Evolutionary conservation across 176 grass and related monocot genomes (phyloP), one percentile per base, ranked within the genome.

Genomic region (Eragrostis curvula): DNA sequence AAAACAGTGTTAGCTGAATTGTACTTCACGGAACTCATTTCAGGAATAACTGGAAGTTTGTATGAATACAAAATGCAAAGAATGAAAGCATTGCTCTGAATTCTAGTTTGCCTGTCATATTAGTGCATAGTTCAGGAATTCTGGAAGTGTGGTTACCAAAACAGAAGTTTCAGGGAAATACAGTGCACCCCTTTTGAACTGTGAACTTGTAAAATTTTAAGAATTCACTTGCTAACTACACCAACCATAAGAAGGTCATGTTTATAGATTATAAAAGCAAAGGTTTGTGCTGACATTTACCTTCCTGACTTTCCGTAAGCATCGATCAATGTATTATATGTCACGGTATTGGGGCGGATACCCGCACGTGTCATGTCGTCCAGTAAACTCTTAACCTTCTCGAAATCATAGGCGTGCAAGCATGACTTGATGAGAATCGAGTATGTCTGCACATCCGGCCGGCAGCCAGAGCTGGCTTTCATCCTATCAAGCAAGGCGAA

Each of bases 341-440:
- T 98, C 11, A 98, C 89, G 0, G 73, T 93, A 46, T 95, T 98
- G 3, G 96, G 92, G 13, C 13, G 86, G 46, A 95, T 87, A 73
- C 89, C 76, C 7, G 9, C 66, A 0, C 5, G 83, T 16, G 24
- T 63, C 96, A 95, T 98, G 59, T 98, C 96, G 16, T 49, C 77
- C 71, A 98, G 39, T 85, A 98, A 86, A 11, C 39, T 39, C 79
- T 85, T 71, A 27, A 93, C 92, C 78, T 77, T 93, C 78, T 95
- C 90, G 70, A 98, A 98, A 71, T 91, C 87, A 85, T 84, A 96
- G 5, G 87, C 89, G 73, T 98, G 96, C 45, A 93, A 46, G 77
- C 96, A 96, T 10, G 96, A 98, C 64, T 95, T 93, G 73, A 95
- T 98, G 74, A 98, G 92, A 58, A 98, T 98, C 0, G 96, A 95